These are phyloP conservation scores for Cladosporium sp. DNA, from an alignment of 2,329 filamentous ascomycete genomes.

Conservation along the genomic window DNA sequence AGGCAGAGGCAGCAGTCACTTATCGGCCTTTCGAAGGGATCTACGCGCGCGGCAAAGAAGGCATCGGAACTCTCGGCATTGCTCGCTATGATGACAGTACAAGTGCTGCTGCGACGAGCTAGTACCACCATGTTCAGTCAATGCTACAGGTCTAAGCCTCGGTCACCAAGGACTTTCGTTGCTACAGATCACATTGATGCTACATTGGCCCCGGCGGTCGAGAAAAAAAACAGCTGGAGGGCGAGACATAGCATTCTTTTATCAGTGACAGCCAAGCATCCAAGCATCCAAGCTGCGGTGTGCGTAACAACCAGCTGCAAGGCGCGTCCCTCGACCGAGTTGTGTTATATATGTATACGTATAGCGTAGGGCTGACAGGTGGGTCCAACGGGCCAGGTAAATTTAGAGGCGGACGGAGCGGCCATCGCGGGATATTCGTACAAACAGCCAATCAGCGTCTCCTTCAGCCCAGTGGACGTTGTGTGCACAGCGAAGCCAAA, in stretches of 20 bases:
- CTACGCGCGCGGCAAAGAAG: not conserved
- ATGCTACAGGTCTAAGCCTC: not conserved
- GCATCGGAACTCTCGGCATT: not conserved
- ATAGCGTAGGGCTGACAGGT: conserved; percentile 5
- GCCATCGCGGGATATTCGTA: not conserved
- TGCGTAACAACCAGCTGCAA: not conserved
- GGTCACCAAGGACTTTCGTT: not conserved
- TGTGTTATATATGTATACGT: not conserved
- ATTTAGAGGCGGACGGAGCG: not conserved
- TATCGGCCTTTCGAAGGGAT: not conserved
- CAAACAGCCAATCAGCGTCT: not conserved
- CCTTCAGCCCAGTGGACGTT: not conserved
- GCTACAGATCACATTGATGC: not conserved
- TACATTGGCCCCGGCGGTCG: not conserved
- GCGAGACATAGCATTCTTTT: not conserved
- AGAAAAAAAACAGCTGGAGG: not conserved
- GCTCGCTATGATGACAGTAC: not conserved
- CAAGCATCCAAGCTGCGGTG: not conserved
- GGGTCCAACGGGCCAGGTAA: not conserved
- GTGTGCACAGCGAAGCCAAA: not conserved
- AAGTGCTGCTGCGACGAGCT: not conserved
- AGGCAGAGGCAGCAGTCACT: not conserved
- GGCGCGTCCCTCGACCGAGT: not conserved
- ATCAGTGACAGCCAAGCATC: not conserved
- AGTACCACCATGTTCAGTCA: not conserved